Conservation (phyloP, 2,329 filamentous ascomycete genomes). For the Sporothrix inflata region DNA sequence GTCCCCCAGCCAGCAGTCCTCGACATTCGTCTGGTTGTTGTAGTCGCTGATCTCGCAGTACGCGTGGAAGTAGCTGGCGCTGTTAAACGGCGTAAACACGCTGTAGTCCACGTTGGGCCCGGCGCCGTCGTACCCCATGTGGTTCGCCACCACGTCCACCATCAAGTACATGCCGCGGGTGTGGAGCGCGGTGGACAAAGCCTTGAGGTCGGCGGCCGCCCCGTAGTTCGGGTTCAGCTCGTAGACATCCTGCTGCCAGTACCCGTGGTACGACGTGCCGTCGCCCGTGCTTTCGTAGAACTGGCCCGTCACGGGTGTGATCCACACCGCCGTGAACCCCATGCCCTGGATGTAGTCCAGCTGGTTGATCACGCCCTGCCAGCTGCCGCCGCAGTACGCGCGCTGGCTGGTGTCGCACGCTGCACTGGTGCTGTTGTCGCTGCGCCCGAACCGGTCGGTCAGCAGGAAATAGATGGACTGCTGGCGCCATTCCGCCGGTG, state of each 20-base stretch:
- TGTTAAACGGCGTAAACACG: conserved; percentile 52
- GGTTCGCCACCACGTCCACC: conserved; percentile 59
- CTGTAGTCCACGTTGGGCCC: conserved; percentile 41
- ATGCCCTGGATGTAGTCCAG: conserved; percentile 66
- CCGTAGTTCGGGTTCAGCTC: conserved; percentile 62
- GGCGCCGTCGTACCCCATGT: conserved; percentile 50
- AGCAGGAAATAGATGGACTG: conserved; percentile 63
- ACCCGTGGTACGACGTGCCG: conserved; percentile 54
- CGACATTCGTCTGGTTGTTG: conserved; percentile 53
- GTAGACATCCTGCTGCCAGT: conserved; percentile 52
- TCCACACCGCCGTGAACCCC: conserved; percentile 63
- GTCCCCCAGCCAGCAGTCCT: conserved; percentile 56
- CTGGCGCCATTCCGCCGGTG: conserved; percentile 50
- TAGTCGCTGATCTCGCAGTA: conserved; percentile 57
- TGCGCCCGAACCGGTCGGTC: conserved; percentile 59
- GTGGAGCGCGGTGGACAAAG: conserved; percentile 51
- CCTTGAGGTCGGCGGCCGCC: conserved; percentile 60
- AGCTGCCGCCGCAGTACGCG: conserved; percentile 64
- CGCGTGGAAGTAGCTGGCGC: conserved; percentile 61
- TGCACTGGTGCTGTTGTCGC: conserved; percentile 49
- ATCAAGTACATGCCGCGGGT: conserved; percentile 47
- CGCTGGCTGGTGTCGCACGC: conserved; percentile 43
- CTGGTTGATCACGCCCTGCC: conserved; percentile 57
- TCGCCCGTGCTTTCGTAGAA: conserved; percentile 41
- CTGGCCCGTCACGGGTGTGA: conserved; percentile 58